Percentiles rank a stretch among this genome's conserved stretches.
Conservation (phyloP, 2,329 filamentous ascomycete genomes). For the Cladorrhinum sp. region DNA sequence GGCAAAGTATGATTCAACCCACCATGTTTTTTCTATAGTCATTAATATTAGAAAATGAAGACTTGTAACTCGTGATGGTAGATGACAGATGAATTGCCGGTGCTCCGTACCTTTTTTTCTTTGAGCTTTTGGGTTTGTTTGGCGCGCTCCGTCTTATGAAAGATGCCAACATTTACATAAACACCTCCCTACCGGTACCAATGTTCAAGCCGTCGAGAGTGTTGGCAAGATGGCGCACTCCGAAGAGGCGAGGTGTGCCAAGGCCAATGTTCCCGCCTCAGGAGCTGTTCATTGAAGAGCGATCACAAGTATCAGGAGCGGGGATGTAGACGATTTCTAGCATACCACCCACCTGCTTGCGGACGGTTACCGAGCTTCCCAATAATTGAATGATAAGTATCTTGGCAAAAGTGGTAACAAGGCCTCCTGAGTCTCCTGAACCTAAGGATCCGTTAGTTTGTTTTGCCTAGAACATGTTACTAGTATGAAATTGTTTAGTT, state of each 20-base stretch:
- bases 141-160: slow-evolving; percentile 75
- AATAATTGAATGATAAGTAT: slow-evolving; percentile 73
- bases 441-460: too few relatives aligned
- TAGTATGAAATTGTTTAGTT: too few relatives aligned
- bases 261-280: slow-evolving; percentile 54
- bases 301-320: slow-evolving; percentile 66
- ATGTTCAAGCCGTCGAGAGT: slow-evolving; percentile 48
- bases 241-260: slow-evolving; percentile 49
- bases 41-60: too few relatives aligned
- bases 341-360: slow-evolving; percentile 73
- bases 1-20: too few relatives aligned
- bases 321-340: slow-evolving; percentile 80
- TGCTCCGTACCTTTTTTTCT: too few relatives aligned
- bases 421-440: neutral
- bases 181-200: slow-evolving; percentile 42
- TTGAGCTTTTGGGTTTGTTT: too few relatives aligned
- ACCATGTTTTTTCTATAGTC: too few relatives aligned
- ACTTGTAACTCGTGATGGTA: too few relatives aligned
- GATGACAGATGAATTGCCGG: too few relatives aligned
- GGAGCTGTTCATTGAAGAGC: slow-evolving; percentile 56
- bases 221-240: slow-evolving; percentile 56
- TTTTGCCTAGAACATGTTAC: too few relatives aligned
- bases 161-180: slow-evolving; percentile 64
- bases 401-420: slow-evolving; percentile 33
- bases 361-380: slow-evolving; percentile 73